These are phyloP conservation scores for Kodamaea lidongshanica DNA, from an alignment of 805 yeast genomes.

Conservation along the genomic window DNA sequence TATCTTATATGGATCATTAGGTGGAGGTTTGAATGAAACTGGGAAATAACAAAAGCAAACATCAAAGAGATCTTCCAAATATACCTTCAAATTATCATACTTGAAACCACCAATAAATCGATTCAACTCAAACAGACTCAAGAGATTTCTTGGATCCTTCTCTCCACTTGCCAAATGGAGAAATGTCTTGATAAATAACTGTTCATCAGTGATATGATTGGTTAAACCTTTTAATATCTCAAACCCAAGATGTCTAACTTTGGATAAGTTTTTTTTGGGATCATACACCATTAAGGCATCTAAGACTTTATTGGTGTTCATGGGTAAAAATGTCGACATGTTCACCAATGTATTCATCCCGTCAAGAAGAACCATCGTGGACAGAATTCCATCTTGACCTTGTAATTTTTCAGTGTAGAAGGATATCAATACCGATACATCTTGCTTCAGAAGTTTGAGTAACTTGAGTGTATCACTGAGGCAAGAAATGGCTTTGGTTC, in stretches of 20 bases:
- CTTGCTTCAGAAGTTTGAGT: conserved; percentile 32
- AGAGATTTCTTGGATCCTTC: conserved; percentile 86
- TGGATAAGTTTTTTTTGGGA: conserved; percentile 54
- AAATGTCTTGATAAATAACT: conserved; percentile 49
- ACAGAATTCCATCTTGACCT: conserved; percentile 46
- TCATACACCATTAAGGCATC: conserved; percentile 31
- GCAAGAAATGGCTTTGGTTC: conserved; percentile 44
- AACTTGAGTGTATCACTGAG: conserved; percentile 32
- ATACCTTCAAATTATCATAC: conserved; percentile 18
- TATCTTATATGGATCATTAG: conserved; percentile 79
- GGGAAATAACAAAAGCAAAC: conserved; percentile 93
- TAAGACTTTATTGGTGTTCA: conserved; percentile 11
- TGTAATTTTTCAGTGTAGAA: conserved; percentile 58
- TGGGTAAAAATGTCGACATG: conserved; percentile 44
- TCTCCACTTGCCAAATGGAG: conserved; percentile 75
- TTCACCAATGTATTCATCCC: conserved; percentile 49
- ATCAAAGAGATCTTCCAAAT: conserved; percentile 70
- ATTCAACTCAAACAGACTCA: conserved; percentile 61
- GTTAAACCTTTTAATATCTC: conserved; percentile 37
- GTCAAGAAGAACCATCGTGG: conserved; percentile 45
- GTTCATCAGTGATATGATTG: conserved; percentile 22
- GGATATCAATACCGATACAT: conserved; percentile 43
- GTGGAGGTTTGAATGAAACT: conserved; percentile 88
- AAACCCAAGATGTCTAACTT: conserved; percentile 57
- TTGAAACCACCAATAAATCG: conserved; percentile 41